Evolutionary conservation across 2,329 filamentous ascomycete species (phyloP).

Genomic region (Botrytis porri): DNA sequence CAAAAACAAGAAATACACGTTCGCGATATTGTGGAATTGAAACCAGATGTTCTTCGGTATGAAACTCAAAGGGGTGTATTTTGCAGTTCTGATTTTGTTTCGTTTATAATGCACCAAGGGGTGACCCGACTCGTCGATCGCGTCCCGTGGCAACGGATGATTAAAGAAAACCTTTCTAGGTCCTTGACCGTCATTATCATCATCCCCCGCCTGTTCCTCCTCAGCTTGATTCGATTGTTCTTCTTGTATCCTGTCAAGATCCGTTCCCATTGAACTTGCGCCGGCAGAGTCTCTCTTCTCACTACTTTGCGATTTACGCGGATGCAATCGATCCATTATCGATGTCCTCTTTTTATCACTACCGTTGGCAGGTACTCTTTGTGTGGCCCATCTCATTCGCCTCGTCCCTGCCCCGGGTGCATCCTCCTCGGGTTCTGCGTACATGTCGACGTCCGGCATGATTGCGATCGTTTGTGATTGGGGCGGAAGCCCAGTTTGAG

Average conservation of each 20-base stretch:
- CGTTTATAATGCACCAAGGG: conserved; percentile 69
- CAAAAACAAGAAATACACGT: conserved; percentile 96
- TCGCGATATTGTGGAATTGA: conserved; percentile 98
- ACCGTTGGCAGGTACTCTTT: conserved; percentile 73
- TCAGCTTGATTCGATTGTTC: conserved; percentile 26
- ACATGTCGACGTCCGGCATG: conserved; percentile 41
- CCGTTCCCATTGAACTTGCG: conserved; percentile 38
- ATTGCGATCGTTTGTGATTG: conserved; percentile 16
- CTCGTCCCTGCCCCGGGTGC: conserved; percentile 57
- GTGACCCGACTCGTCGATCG: conserved; percentile 77
- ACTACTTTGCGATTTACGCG: conserved; percentile 50
- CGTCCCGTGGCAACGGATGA: conserved; percentile 68
- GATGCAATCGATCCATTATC: conserved; percentile 73
- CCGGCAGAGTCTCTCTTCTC: conserved; percentile 60
- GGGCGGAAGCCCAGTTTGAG: conserved; percentile 20
- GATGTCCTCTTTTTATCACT: conserved; percentile 77
- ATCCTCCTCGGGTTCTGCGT: conserved; percentile 38
- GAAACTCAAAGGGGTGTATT: conserved; percentile 94
- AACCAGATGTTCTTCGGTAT: conserved; percentile 96
- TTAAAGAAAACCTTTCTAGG: conserved; percentile 78
- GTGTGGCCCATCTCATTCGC: conserved; percentile 94
- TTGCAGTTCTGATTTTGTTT: conserved; percentile 97
- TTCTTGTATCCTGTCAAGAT: conserved; percentile 36
- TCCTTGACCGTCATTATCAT: conserved; percentile 41
- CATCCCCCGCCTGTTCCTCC: conserved; percentile 38